Conservation (phyloP, 163 green algal species). For the Volvox carteri region DNA sequence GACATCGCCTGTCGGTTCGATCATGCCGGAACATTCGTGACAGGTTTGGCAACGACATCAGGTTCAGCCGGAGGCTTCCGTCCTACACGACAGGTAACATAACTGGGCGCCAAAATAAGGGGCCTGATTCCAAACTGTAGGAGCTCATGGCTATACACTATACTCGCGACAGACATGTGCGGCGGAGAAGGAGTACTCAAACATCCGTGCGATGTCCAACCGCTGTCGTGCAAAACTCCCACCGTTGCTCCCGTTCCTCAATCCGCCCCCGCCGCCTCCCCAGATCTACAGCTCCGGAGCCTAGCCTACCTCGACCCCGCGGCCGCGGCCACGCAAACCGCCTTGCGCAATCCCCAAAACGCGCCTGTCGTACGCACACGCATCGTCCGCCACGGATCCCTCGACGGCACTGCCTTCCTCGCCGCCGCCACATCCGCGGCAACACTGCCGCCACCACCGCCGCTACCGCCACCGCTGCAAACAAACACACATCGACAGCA, state of each 20-base stretch:
- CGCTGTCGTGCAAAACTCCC: no score
- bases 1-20: no score
- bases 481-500: no score
- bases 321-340: not conserved
- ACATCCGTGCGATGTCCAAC: no score
- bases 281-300: constrained; percentile 40
- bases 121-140: no score
- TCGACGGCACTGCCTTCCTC: not conserved
- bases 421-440: not conserved
- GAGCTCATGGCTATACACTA: no score
- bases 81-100: constrained; percentile 2
- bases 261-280: no score
- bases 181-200: no score
- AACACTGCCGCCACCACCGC: not conserved
- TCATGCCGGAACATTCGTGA: no score
- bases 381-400: constrained; percentile 20
- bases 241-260: no score
- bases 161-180: no score
- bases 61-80: not conserved
- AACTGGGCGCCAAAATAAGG: not conserved
- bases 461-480: not conserved
- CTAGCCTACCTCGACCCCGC: constrained; percentile 46
- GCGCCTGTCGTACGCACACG: not conserved
- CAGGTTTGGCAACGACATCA: constrained; percentile 43
- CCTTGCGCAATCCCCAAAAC: not conserved